Base-by-base conservation (phyloP, 352 stramenopile genomes). In the Phytopythium helicoides region DNA sequence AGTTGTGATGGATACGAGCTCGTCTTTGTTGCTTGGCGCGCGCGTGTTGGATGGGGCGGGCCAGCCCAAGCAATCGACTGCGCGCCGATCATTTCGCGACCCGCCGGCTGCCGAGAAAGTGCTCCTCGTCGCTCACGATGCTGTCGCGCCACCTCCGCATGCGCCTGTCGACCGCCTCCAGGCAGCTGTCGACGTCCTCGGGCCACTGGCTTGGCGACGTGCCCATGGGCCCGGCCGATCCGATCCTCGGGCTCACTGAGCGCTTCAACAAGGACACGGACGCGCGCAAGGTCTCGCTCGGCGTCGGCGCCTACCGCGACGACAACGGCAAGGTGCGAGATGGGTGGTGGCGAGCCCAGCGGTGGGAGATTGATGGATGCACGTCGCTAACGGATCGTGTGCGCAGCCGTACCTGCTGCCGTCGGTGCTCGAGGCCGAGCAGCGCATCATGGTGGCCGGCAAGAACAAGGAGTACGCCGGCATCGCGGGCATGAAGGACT, bases 391-490 rank as follows among this genome's bases (percentile, higher is more conserved):
- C 28, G 36, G 22, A 53, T 34, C 21, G 1, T 56, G 15, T 12
- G 9, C 54, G 37, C 89, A 96, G 77, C 96, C 97, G 52, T 98
- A 94, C 62, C 92, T 99, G 57, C 76, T 99, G 36, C 90, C 95
- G 33, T 98, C 95, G 36, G 96, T 99, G n/a, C 73, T 90, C 34
- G 89, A 98, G 68, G 97, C 97, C 14, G 97, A 99, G 79, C 81
- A 94, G 58, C 84, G 95, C 59, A 92, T 99, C 52, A 82, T 98
- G 61, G 73, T 86, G 1, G 84, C 94, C 25, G 87, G 89, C 53
- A 72, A 95, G 54, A 97, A 99, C 83, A 98, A 99, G 77, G 97
- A 99, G 72, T 99, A 99, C 84, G 89, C 92, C 31, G 94, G 94
- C 41, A 99, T 99, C 66, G 89, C 94, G 37, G 95, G 96, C 28